phyloP scores from a whole-genome alignment of 2,329 filamentous ascomycete genomes.

The Colletotrichum sp. region DNA sequence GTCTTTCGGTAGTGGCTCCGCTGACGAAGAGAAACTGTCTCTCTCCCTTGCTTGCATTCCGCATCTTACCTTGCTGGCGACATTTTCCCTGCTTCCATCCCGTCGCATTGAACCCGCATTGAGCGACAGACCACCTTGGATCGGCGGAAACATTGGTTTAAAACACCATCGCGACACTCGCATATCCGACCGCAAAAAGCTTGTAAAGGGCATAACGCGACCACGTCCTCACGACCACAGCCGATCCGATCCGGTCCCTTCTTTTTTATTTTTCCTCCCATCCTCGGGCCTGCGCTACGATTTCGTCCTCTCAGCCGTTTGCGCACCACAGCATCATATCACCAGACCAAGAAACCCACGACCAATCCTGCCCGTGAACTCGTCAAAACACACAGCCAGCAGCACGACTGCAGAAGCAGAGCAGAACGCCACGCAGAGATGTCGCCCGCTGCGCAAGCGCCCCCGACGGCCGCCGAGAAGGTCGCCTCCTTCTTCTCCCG shows the following conservation, averaged over 20 bases:
- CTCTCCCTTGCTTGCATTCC: neutral
- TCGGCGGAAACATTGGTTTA: constrained; percentile 17
- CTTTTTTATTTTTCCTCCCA: neutral
- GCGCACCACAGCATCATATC: neutral
- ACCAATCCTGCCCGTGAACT: neutral
- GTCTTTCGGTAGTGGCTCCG: neutral
- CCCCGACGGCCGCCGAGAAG: constrained; percentile 33
- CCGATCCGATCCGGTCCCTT: neutral
- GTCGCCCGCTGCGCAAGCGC: constrained; percentile 12
- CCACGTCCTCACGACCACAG: neutral
- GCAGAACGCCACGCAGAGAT: neutral
- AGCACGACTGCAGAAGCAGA: neutral
- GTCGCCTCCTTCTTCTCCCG: constrained; percentile 55
- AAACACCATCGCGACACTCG: constrained; percentile 21
- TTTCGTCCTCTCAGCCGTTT: neutral
- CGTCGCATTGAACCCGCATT: neutral
- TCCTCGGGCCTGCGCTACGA: neutral
- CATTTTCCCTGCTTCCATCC: neutral
- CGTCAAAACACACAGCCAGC: neutral
- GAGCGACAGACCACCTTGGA: neutral
- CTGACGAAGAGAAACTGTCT: neutral
- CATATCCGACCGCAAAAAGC: constrained; percentile 14
- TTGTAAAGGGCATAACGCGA: neutral
- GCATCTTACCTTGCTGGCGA: neutral
- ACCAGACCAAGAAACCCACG: neutral